Evolutionary conservation across 2,329 filamentous ascomycete genomes (phyloP).

Genomic region (Hymenoscyphus salicellus): DNA sequence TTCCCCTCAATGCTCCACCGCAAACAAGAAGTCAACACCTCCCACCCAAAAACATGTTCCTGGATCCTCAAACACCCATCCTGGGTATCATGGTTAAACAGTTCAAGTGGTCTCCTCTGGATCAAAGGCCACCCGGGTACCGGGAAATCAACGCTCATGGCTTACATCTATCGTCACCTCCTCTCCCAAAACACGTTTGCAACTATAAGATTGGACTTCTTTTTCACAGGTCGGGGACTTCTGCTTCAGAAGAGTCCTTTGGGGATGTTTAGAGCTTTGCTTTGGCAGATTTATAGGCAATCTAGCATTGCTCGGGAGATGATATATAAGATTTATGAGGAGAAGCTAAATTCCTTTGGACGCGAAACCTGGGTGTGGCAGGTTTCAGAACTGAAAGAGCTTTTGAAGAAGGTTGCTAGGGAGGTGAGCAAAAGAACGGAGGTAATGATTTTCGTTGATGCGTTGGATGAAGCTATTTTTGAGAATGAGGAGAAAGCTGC

Average conservation of each 20-base stretch:
- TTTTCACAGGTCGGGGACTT: slow-evolving; percentile 37
- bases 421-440: slow-evolving; percentile 3
- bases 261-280: slow-evolving; percentile 50
- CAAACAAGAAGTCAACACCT: slow-evolving; percentile 30
- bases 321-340: neutral
- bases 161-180: slow-evolving; percentile 21
- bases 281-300: slow-evolving; percentile 44
- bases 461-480: slow-evolving; percentile 27
- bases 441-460: slow-evolving; percentile 26
- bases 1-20: slow-evolving; percentile 36
- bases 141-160: slow-evolving; percentile 41
- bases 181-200: neutral
- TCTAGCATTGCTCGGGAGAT: slow-evolving; percentile 1
- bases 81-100: slow-evolving; percentile 28
- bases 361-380: slow-evolving; percentile 13
- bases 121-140: slow-evolving; percentile 42
- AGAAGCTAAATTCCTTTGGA: neutral
- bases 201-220: slow-evolving; percentile 36
- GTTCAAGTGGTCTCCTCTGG: slow-evolving; percentile 34
- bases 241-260: slow-evolving; percentile 43
- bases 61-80: slow-evolving; percentile 34
- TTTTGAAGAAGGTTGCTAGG: slow-evolving; percentile 11
- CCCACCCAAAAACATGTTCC: slow-evolving; percentile 37
- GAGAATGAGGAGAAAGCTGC: slow-evolving; percentile 7
- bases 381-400: slow-evolving; percentile 6